A percentile compares a stretch with the other conserved stretches of the same genome.
Conservation (phyloP, 2,329 filamentous ascomycete genomes). For the Cladosporium velox region DNA sequence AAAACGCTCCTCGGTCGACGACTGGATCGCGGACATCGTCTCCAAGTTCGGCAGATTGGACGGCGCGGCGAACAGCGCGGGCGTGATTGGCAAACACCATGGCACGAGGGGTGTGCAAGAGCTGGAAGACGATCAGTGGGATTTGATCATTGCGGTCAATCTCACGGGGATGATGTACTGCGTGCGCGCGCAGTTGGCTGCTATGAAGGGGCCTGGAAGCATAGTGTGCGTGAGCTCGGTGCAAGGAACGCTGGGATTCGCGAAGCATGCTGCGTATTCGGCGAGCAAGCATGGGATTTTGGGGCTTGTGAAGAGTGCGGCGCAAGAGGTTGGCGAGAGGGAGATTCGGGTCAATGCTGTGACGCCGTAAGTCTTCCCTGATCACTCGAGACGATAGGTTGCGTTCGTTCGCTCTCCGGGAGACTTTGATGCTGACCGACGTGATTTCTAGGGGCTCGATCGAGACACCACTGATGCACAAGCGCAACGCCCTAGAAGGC, state of each 20-base stretch:
- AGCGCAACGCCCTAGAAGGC: constrained; percentile 34
- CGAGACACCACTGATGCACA: constrained; percentile 34
- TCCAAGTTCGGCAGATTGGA: constrained; percentile 41
- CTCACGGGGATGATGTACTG: constrained; percentile 52
- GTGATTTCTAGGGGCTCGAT: constrained; percentile 26
- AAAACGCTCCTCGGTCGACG: constrained; percentile 34
- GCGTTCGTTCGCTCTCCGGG: background rate
- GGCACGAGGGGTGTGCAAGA: constrained; percentile 32
- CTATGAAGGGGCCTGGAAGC: constrained; percentile 52
- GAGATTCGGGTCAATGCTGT: constrained; percentile 35
- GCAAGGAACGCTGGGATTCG: constrained; percentile 47
- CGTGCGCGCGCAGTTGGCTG: constrained; percentile 51
- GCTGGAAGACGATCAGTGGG: constrained; percentile 40
- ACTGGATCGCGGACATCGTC: constrained; percentile 40
- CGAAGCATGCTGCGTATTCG: constrained; percentile 33
- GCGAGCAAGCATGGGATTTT: constrained; percentile 35
- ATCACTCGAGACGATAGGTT: background rate
- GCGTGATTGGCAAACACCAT: constrained; percentile 36
- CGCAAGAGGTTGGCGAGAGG: constrained; percentile 34
- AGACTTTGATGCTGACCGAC: background rate
- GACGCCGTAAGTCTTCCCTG: constrained; percentile 29
- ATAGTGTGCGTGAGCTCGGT: constrained; percentile 51
- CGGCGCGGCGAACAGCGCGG: constrained; percentile 50
- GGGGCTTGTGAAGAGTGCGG: constrained; percentile 31
- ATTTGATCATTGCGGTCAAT: constrained; percentile 40